These are phyloP conservation scores for Dryas drummondii DNA, from an alignment of 306 rosid species.

Conservation along the genomic window DNA sequence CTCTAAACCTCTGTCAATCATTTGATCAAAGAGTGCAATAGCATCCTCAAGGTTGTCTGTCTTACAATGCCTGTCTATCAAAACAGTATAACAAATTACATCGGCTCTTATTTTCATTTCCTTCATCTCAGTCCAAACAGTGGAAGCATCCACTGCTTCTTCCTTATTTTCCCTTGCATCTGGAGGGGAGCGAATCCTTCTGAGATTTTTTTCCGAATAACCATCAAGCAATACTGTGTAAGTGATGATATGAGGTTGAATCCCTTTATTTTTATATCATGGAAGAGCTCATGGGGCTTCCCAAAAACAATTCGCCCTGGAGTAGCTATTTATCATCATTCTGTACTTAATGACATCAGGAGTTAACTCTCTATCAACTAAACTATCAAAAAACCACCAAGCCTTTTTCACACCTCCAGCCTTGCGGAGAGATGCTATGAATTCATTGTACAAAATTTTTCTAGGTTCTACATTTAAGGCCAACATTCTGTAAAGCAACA, in stretches of 20 bases:
- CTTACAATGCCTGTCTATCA: slow-evolving; percentile 61
- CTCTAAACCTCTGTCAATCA: slow-evolving; percentile 56
- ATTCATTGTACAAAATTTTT: slow-evolving; percentile 44
- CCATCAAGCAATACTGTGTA: slow-evolving; percentile 76
- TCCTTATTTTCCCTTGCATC: slow-evolving; percentile 13
- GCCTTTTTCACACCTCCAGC: slow-evolving; percentile 52
- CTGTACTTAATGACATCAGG: slow-evolving; percentile 75
- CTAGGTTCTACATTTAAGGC: slow-evolving; percentile 48
- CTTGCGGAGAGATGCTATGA: slow-evolving; percentile 58
- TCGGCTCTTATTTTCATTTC: slow-evolving; percentile 56
- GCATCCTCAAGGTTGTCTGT: slow-evolving; percentile 52
- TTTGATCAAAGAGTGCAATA: slow-evolving; percentile 47
- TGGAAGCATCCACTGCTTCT: slow-evolving; percentile 27
- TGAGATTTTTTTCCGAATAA: slow-evolving; percentile 37
- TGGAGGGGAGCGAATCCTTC: slow-evolving; percentile 11
- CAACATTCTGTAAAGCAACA: slow-evolving; percentile 45
- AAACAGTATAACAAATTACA: slow-evolving; percentile 64
- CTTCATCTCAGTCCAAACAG: slow-evolving; percentile 63
- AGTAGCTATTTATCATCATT: slow-evolving; percentile 67
- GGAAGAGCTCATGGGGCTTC: slow-evolving; percentile 59
- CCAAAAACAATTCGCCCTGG: slow-evolving; percentile 49
- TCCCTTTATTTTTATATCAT: slow-evolving; percentile 58
- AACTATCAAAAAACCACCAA: slow-evolving; percentile 42
- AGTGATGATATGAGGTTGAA: slow-evolving; percentile 64
- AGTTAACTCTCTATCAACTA: slow-evolving; percentile 38